A percentile compares a stretch with the other conserved stretches of the same genome.
Evolutionary conservation across 2,329 filamentous ascomycete genomes (phyloP).

Genomic region (Fusarium sp.): DNA sequence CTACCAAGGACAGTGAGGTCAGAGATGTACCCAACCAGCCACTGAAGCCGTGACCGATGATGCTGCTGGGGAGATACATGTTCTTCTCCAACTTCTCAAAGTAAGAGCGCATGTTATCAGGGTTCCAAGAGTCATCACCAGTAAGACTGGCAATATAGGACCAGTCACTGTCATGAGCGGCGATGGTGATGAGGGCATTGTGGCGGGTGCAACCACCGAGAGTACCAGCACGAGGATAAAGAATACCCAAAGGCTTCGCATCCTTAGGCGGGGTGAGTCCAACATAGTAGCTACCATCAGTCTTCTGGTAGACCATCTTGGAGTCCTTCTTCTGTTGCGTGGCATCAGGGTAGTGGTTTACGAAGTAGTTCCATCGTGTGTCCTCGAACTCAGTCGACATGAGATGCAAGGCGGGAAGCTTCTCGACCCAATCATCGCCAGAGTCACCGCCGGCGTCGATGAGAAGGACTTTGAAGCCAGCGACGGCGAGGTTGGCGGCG

Average conservation of each 20-base stretch:
- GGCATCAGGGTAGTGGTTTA: conserved; percentile 66
- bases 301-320: conserved; percentile 54
- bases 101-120: conserved; percentile 52
- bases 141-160: conserved; percentile 52
- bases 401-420: conserved; percentile 42
- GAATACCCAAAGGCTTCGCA: conserved; percentile 52
- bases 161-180: conserved; percentile 54
- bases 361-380: conserved; percentile 66
- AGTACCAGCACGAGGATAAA: conserved; percentile 56
- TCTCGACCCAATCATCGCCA: conserved; percentile 45
- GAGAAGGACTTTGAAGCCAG: conserved; percentile 65
- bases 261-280: conserved; percentile 48
- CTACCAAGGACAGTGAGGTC: conserved; percentile 34
- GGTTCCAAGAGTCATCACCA: conserved; percentile 54
- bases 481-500: conserved; percentile 63
- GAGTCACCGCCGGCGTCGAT: conserved; percentile 68
- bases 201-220: conserved; percentile 53
- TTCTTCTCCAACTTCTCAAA: conserved; percentile 55
- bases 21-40: conserved; percentile 48
- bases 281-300: conserved; percentile 48
- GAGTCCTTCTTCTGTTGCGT: conserved; percentile 57
- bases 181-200: conserved; percentile 52
- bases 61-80: conserved; percentile 51
- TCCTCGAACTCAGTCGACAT: conserved; percentile 42
- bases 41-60: conserved; percentile 53